Evolutionary conservation across 768 basidiomycete species (phyloP).

Genomic region (Phanerochaete sordida): DNA sequence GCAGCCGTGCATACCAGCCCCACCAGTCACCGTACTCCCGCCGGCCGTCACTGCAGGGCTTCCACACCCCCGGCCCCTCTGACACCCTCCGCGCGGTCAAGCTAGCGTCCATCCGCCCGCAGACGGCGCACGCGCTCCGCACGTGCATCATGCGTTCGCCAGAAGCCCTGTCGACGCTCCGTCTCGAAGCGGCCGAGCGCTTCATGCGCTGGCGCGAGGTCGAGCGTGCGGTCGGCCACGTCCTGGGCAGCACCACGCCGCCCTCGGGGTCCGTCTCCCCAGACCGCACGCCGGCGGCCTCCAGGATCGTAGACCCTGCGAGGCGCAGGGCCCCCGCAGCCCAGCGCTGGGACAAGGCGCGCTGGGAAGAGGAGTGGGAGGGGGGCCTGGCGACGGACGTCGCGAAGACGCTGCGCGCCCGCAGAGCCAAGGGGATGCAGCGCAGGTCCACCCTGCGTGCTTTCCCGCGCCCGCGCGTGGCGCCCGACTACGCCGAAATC

Average conservation of each 20-base stretch:
- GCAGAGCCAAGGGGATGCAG: conserved; percentile 19
- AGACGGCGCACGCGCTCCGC: conserved; percentile 48
- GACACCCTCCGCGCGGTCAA: conserved; percentile 2
- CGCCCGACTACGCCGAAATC: not conserved
- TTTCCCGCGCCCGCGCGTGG: not conserved
- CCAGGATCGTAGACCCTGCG: not conserved
- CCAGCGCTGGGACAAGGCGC: conserved; percentile 52
- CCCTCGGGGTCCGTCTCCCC: not conserved
- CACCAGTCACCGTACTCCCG: conserved; percentile 1
- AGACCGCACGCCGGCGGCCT: not conserved
- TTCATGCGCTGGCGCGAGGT: conserved; percentile 74
- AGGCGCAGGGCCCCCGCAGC: not conserved
- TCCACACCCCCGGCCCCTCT: not conserved
- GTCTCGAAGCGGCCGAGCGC: conserved; percentile 63
- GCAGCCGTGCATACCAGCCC: not conserved
- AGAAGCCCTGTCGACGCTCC: conserved; percentile 51
- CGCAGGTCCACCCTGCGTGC: not conserved
- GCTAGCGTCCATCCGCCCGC: conserved; percentile 55
- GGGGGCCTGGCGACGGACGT: conserved; percentile 58
- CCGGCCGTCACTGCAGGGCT: not conserved
- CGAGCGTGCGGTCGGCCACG: conserved; percentile 48
- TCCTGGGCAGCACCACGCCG: conserved; percentile 25
- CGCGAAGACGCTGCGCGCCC: conserved; percentile 44
- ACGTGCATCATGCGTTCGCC: conserved; percentile 62
- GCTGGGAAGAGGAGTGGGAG: conserved; percentile 69